These are phyloP conservation scores for Cladosporium sphaerospermum DNA, from an alignment of 2,329 filamentous ascomycete species.

Conservation along the genomic window DNA sequence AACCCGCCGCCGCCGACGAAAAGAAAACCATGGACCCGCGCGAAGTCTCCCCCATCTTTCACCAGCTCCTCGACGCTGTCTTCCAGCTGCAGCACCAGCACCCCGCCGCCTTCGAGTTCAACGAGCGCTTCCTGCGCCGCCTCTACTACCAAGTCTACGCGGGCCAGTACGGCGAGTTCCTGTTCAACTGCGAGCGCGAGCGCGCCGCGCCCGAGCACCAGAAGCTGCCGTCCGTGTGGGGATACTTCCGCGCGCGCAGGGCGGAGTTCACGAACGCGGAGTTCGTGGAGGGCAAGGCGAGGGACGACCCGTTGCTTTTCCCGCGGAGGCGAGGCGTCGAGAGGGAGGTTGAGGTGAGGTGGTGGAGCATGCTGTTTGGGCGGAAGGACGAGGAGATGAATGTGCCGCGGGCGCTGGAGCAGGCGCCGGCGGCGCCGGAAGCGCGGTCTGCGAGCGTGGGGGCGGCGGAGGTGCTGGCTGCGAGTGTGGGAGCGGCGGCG, in stretches of 20 bases:
- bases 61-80: slow-evolving; percentile 91
- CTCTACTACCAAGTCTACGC: slow-evolving; percentile 91
- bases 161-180: slow-evolving; percentile 93
- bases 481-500: not conserved
- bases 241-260: slow-evolving; percentile 80
- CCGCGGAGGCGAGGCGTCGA: slow-evolving; percentile 44
- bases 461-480: slow-evolving; percentile 3
- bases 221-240: slow-evolving; percentile 83
- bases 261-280: slow-evolving; percentile 76
- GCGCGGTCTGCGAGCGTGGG: not conserved
- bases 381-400: slow-evolving; percentile 93
- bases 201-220: slow-evolving; percentile 57
- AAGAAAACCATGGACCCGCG: slow-evolving; percentile 67
- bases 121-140: slow-evolving; percentile 83
- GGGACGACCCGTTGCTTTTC: slow-evolving; percentile 76
- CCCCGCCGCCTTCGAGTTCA: slow-evolving; percentile 89
- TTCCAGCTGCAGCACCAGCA: slow-evolving; percentile 85
- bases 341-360: slow-evolving; percentile 62
- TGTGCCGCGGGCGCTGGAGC: slow-evolving; percentile 36
- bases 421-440: slow-evolving; percentile 6
- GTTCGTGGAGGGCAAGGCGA: slow-evolving; percentile 53
- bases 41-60: slow-evolving; percentile 92
- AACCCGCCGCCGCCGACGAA: slow-evolving; percentile 39
- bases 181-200: slow-evolving; percentile 92
- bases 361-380: slow-evolving; percentile 89